These are phyloP conservation scores for Kwoniella newhampshirensis DNA, from an alignment of 768 basidiomycete genomes.

Conservation along the genomic window DNA sequence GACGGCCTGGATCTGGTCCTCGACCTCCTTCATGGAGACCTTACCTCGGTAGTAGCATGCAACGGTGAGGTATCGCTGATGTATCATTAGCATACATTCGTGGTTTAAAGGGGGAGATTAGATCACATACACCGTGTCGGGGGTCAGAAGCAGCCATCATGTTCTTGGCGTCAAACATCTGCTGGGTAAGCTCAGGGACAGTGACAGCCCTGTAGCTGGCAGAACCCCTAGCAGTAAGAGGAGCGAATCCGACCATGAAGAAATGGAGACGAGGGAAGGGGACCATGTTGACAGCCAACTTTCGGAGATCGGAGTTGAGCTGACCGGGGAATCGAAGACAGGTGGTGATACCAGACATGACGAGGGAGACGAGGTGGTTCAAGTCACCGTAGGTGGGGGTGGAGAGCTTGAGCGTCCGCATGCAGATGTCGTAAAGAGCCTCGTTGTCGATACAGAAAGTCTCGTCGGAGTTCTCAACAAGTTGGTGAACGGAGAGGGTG, in stretches of 20 bases:
- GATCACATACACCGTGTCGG: slow-evolving; percentile 65
- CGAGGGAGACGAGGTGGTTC: slow-evolving; percentile 94
- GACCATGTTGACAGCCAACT: slow-evolving; percentile 91
- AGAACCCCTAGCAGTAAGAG: slow-evolving; percentile 70
- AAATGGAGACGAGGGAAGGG: slow-evolving; percentile 98
- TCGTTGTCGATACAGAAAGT: slow-evolving; percentile 99
- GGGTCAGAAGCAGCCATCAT: slow-evolving; percentile 77
- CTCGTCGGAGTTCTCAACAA: slow-evolving; percentile 99
- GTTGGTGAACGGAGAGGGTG: slow-evolving; percentile 94
- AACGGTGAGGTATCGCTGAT: slow-evolving; percentile 85
- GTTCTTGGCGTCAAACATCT: slow-evolving; percentile 99
- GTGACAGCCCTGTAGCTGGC: slow-evolving; percentile 95
- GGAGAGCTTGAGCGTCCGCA: slow-evolving; percentile 92
- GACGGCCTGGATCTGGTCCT: slow-evolving; percentile 97
- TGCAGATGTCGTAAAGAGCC: slow-evolving; percentile 98
- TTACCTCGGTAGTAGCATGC: slow-evolving; percentile 98
- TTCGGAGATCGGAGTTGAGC: slow-evolving; percentile 96
- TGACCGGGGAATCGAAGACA: slow-evolving; percentile 99
- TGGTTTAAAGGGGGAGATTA: neutral
- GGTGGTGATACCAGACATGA: slow-evolving; percentile 98
- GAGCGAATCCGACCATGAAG: slow-evolving; percentile 92
- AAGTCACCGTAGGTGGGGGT: slow-evolving; percentile 96
- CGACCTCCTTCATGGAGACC: slow-evolving; percentile 99
- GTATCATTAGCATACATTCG: slow-evolving; percentile 7
- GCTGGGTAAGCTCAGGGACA: slow-evolving; percentile 94